Conservation (phyloP, 1,284 basidiomycete species). For the Sporisorium graminicola region DNA sequence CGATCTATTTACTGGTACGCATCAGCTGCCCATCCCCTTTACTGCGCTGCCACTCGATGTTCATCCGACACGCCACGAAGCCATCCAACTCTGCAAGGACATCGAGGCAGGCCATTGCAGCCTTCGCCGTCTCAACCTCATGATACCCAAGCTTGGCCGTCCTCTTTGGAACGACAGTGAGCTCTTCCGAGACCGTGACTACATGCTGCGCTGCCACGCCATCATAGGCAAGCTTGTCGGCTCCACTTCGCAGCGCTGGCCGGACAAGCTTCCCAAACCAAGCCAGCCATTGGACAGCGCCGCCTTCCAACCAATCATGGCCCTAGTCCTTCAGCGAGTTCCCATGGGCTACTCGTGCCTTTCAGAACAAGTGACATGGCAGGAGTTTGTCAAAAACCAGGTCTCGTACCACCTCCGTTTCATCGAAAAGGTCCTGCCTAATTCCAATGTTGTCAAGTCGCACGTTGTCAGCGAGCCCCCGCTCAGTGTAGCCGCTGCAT, state of each 20-base stretch:
- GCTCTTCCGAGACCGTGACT: background rate
- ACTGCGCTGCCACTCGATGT: background rate
- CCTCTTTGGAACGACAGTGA: background rate
- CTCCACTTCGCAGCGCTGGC: background rate
- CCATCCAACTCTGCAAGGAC: background rate
- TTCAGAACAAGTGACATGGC: background rate
- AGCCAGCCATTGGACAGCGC: background rate
- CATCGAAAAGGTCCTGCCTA: background rate
- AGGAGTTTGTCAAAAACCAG: constrained; percentile 1
- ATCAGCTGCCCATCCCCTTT: background rate
- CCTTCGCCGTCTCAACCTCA: background rate
- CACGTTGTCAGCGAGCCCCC: constrained; percentile 7
- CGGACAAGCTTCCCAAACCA: background rate
- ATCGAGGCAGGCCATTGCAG: background rate
- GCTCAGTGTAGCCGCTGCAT: constrained; percentile 8
- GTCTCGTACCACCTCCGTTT: background rate
- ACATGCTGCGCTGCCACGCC: background rate
- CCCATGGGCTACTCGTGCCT: background rate
- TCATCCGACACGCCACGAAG: background rate
- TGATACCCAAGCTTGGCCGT: constrained; percentile 1
- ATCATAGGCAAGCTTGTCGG: background rate
- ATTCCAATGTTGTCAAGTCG: constrained; percentile 2
- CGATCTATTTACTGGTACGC: background rate
- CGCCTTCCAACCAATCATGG: background rate
- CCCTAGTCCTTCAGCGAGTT: background rate